Conservation (phyloP, 352 stramenopile species). For the Globisporangium uncinulatum region DNA sequence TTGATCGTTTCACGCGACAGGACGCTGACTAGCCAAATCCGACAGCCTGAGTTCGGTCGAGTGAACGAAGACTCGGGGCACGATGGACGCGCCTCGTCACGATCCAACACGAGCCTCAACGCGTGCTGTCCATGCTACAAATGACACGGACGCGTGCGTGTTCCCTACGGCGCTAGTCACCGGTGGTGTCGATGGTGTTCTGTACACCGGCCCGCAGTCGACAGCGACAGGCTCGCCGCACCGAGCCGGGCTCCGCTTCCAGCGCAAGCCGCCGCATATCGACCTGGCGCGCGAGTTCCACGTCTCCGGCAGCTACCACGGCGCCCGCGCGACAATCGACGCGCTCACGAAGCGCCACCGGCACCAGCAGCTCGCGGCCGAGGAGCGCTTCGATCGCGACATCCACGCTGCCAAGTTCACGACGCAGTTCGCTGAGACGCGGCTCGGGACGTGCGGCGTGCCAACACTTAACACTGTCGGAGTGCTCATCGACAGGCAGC, state of each 20-base stretch:
- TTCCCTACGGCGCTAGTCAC: slow-evolving; percentile 18
- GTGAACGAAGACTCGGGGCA: too few species aligned
- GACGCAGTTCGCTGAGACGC: slow-evolving; percentile 49
- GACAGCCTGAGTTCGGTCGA: too few species aligned
- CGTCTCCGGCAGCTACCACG: slow-evolving; percentile 35
- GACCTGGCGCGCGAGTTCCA: slow-evolving; percentile 50
- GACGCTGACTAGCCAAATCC: background rate
- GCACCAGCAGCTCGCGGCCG: slow-evolving; percentile 36
- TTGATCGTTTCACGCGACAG: slow-evolving; percentile 8
- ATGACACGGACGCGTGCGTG: slow-evolving; percentile 9
- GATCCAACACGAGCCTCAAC: background rate
- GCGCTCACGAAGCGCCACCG: slow-evolving; percentile 41
- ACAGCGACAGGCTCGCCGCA: slow-evolving; percentile 2
- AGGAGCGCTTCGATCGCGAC: slow-evolving; percentile 49
- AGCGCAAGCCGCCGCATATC: slow-evolving; percentile 51
- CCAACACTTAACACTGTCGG: slow-evolving; percentile 63
- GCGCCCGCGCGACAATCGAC: slow-evolving; percentile 41
- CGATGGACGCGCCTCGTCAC: background rate
- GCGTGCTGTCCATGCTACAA: background rate
- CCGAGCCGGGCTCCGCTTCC: slow-evolving; percentile 17
- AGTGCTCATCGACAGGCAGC: slow-evolving; percentile 46
- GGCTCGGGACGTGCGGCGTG: slow-evolving; percentile 51
- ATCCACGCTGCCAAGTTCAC: slow-evolving; percentile 31
- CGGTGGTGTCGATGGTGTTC: slow-evolving; percentile 37
- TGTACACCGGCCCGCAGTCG: slow-evolving; percentile 28